These are phyloP conservation scores for Plectosphaerella plurivora DNA, from an alignment of 2,329 filamentous ascomycete species.

Conservation along the genomic window DNA sequence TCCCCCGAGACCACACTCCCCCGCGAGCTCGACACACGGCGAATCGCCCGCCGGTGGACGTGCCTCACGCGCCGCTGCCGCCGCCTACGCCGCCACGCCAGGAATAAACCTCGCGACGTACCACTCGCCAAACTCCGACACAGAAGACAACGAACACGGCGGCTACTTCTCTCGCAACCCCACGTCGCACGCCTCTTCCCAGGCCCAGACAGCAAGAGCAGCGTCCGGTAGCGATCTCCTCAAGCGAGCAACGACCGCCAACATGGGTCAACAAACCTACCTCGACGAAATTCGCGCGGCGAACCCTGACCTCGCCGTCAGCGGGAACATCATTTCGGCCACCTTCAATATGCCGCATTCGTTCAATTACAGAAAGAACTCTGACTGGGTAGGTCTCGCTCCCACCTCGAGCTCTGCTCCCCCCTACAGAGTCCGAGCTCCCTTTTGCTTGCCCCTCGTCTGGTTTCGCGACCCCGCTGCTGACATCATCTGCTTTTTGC, in stretches of 20 bases:
- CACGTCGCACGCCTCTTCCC: conserved; percentile 6
- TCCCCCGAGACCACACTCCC: conserved; percentile 10
- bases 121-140: conserved; percentile 8
- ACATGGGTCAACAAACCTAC: conserved; percentile 43
- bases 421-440: not conserved
- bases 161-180: conserved; percentile 17
- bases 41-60: not conserved
- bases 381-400: conserved; percentile 52
- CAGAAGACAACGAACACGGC: conserved; percentile 5
- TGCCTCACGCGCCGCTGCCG: conserved; percentile 1
- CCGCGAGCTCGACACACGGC: conserved; percentile 4
- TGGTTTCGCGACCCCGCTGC: conserved; percentile 1
- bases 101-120: conserved; percentile 20
- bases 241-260: conserved; percentile 35
- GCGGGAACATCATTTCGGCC: conserved; percentile 62
- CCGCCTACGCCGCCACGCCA: conserved; percentile 21
- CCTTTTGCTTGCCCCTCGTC: not conserved
- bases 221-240: conserved; percentile 31
- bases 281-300: conserved; percentile 50
- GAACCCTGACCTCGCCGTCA: conserved; percentile 54
- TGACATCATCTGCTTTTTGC: conserved; percentile 1
- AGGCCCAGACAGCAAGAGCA: conserved; percentile 3
- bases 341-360: conserved; percentile 61
- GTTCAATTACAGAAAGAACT: conserved; percentile 51
- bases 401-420: not conserved